Evolutionary conservation across 2,329 filamentous ascomycete genomes (phyloP), one percentile per base, ranked within the genome.

Genomic region (Apiospora pterosperma): DNA sequence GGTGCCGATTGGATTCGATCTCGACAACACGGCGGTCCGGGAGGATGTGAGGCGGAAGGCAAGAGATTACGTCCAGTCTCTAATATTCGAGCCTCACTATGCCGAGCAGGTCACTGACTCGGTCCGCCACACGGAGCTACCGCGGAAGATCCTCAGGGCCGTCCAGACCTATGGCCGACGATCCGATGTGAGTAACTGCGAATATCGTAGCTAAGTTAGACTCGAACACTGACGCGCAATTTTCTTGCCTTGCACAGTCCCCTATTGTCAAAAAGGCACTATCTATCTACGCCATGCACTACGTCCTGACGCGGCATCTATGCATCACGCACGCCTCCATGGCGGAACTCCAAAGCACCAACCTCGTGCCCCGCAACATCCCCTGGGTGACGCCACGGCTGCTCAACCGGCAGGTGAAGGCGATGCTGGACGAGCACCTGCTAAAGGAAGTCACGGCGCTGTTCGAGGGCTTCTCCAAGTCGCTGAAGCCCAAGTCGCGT

Each of bases 371-470:
- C 11, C 78, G 80, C 64, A 78, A 81, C 67, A 75, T 75, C 8
- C 74, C 76, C 3, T 82, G 76, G 73, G 75, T 84, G 58, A 88
- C 85, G 36, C 76, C 85, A 38, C 81, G 85, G 12, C 78, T 88
- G 60, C 80, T 88, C 44, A 84, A 82, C 68, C 80, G 85, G 36
- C 85, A 88, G 74, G 71, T 88, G 71, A 88, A 88, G 73, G 78
- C 82, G 5, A 76, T 86, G n/a, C 71, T 86, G 16, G 84, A 88
- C 75, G 84, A 86, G 71, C 75, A 85, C 69, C 79, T 87, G 71
- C 76, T 80, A 67, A 79, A 79, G 41, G 84, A 86, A 69, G 82
- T 84, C 76, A 76, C 81, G 66, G 67, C 75, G 58, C 77, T 88
- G 21, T 87, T 87, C 69, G 80, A 85, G 42, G 75, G 78, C 66